Evolutionary conservation across 1,139 yeast species (phyloP), one percentile per base, ranked within the genome.

Genomic region (Sugiyamaella sp.): DNA sequence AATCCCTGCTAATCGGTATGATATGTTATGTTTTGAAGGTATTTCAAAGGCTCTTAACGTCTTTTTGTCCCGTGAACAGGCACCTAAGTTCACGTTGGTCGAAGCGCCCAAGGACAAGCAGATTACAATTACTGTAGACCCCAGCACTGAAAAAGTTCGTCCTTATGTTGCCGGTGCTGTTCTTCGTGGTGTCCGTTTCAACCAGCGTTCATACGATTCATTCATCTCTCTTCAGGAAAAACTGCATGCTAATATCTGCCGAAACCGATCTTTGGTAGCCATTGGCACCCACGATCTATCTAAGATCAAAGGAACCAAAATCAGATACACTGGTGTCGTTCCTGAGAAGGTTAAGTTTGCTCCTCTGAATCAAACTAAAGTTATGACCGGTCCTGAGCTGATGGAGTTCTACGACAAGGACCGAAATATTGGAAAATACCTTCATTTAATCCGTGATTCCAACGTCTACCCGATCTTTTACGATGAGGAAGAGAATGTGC

Each of bases 231-330:
- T 95, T 64, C 99, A 95, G 75, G 99, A 95, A 72, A 95, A 95
- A 74, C 79, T 95, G 63, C 99, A 95, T 75, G 79, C 95, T 58
- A 95, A 95, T 72, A 78, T 95, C 68, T 93, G 99, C 74, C 91
- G 99, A 77, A 88, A 91, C 74, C 87, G 99, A 78, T 86, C 97
- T 42, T 80, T 95, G 66, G 99, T 93, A 52, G 98, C 99, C 55
- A 90, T 91, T 78, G 99, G 99, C 65, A 95, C 99, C 56, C 99
- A 95, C 70, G 98, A 95, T 74, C 77, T 86, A 59, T 96, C 89
- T 70, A 82, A 87, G 50, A 76, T 93, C 62, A 72, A 80, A 45
- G 97, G 97, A 53, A 89, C 90, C 76, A 83, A 91, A 53, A 60
- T 68, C 39, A 91, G 89, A 75, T 95, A 89, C 76, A 89, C 86